A percentile compares a stretch with the other conserved stretches of the same genome.
These are phyloP conservation scores for Kwoniella shivajii DNA, from an alignment of 1,284 basidiomycete species.

Conservation along the genomic window DNA sequence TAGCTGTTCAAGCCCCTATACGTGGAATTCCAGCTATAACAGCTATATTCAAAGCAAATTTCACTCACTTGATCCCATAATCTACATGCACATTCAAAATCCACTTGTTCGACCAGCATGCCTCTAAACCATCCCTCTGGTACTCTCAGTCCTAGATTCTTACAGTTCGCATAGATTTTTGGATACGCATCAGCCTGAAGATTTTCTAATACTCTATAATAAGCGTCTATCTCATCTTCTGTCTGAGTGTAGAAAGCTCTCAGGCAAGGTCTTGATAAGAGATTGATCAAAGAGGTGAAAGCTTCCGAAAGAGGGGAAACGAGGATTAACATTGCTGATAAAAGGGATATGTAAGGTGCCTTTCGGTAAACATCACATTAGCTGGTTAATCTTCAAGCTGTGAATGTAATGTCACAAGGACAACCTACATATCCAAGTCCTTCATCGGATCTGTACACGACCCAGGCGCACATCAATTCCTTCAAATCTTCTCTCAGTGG, in stretches of 20 bases:
- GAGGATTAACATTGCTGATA: conserved; percentile 86
- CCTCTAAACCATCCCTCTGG: conserved; percentile 70
- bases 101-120: conserved; percentile 81
- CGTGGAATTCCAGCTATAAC: conserved; percentile 62
- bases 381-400: not conserved
- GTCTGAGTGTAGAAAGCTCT: conserved; percentile 81
- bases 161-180: conserved; percentile 95
- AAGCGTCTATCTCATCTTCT: conserved; percentile 75
- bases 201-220: conserved; percentile 54
- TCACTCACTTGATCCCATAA: conserved; percentile 70
- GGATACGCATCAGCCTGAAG: conserved; percentile 66
- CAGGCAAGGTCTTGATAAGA: conserved; percentile 81
- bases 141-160: conserved; percentile 62
- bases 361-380: conserved; percentile 16
- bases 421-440: conserved; percentile 70
- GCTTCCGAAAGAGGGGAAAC: conserved; percentile 75
- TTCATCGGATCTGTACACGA: conserved; percentile 85
- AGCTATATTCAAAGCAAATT: conserved; percentile 39
- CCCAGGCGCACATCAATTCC: conserved; percentile 87
- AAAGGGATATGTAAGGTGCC: conserved; percentile 54
- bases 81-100: conserved; percentile 81
- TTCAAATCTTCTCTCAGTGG: conserved; percentile 84
- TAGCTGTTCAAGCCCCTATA: conserved; percentile 74
- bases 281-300: conserved; percentile 84
- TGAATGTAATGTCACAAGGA: not conserved